These are phyloP conservation scores for Talaromyces verruculosus DNA, from an alignment of 2,329 filamentous ascomycete species.

Conservation along the genomic window DNA sequence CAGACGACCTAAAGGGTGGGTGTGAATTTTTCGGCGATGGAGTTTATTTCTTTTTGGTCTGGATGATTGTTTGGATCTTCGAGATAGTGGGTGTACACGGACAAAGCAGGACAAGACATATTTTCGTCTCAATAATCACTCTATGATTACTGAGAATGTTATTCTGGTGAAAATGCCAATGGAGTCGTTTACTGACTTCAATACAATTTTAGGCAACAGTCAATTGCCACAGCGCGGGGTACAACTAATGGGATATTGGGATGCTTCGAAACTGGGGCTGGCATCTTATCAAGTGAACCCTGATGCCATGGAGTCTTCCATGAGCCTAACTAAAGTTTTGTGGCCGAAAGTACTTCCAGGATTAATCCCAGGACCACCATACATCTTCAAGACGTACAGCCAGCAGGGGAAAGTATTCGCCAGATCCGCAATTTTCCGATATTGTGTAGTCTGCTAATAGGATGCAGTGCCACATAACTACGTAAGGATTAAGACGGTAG, in stretches of 20 bases:
- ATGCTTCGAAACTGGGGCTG: background rate
- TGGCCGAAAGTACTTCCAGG: no score
- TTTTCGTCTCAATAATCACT: background rate
- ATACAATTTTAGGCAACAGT: background rate
- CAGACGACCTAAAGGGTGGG: background rate
- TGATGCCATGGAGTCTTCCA: no score
- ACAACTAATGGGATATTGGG: background rate
- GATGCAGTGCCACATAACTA: background rate
- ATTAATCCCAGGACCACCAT: no score
- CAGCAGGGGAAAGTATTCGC: no score
- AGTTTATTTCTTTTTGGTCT: constrained; percentile 20
- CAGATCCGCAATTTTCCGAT: no score
- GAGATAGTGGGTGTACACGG: constrained; percentile 12
- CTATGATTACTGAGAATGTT: background rate
- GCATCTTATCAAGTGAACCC: background rate
- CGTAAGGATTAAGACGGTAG: background rate
- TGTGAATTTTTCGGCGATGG: background rate
- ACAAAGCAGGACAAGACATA: constrained; percentile 1
- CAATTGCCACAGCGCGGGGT: background rate
- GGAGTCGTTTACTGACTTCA: background rate
- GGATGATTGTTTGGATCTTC: constrained; percentile 20
- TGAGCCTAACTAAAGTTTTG: no score
- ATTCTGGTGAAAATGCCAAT: background rate
- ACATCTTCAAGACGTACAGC: no score
- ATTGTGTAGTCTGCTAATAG: no score